Base-by-base conservation (phyloP, 2,329 filamentous ascomycete species). In the Allantophomopsis cytisporea region DNA sequence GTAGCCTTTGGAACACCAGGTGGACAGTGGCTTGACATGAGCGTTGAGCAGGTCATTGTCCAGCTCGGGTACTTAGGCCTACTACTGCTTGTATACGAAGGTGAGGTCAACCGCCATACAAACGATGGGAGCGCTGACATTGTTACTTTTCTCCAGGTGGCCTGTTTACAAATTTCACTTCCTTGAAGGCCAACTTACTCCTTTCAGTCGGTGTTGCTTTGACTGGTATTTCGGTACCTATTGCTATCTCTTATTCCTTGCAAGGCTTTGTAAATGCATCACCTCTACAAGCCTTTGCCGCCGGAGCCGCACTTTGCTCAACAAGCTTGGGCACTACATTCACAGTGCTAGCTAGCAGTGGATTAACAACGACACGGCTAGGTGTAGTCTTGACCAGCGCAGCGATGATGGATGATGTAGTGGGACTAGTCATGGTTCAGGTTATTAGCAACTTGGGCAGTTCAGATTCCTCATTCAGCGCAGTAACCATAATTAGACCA, bases 361-460 rank as follows among this genome's bases (percentile, higher is more conserved):
- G 64, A 2, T 55, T 78, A 2, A 60, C 60, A 11, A 52, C 59
- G 1, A 75, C 67, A 6, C 58, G 71, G 1, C 54, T 78, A 1
- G 83, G 58, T 43, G 75, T 57, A 4, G 71, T 88, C 0, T 63
- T 85, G 0, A 72, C 73, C 1, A 78, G 71, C 43, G 81, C 81
- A 1, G 83, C 82, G 1, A 82, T 88, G 71, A 71, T 88, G 58
- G 83, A 88, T 50, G 82, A 88, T 54, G 76, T 87, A 0, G 69
- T 81, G 1, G 82, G 81, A 0, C 60, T 88, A 5, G 71, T 86
- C 14, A 79, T 87, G 71, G 78, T 84, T 0, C 74, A 83, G 48
- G 69, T 88, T 35, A 80, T 89, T 18, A 71, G 77, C 0, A 76
- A 76, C 38, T 60, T 87, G 0, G 78, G 54, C 39, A 54, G n/a